A percentile compares a stretch with the other conserved stretches of the same genome.
These are phyloP conservation scores for Trichoderma sp. DNA, from an alignment of 2,329 filamentous ascomycete genomes.

Conservation along the genomic window DNA sequence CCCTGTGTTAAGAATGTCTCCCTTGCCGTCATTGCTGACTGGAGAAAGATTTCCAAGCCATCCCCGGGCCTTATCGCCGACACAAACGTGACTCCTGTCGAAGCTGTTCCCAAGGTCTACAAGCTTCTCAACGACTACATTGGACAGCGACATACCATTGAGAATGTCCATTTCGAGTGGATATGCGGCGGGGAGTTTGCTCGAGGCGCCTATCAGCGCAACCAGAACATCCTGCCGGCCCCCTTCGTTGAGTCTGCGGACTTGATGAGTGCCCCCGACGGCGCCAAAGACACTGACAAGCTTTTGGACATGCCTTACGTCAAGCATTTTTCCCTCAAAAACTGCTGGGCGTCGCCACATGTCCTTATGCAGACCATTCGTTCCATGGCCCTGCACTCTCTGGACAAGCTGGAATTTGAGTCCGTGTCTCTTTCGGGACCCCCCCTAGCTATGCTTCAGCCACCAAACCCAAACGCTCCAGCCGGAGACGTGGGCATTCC, in stretches of 20 bases:
- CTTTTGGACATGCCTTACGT: conserved; percentile 55
- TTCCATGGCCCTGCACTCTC: conserved; percentile 42
- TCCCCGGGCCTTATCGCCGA: conserved; percentile 50
- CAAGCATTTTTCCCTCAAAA: conserved; percentile 59
- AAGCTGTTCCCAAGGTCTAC: conserved; percentile 50
- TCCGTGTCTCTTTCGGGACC: conserved; percentile 61
- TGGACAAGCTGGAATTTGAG: conserved; percentile 57
- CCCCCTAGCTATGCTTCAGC: conserved; percentile 29
- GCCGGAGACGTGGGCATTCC: neutral
- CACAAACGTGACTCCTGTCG: conserved; percentile 46
- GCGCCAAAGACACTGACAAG: conserved; percentile 33
- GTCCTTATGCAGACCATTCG: conserved; percentile 52
- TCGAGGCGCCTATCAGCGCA: conserved; percentile 57
- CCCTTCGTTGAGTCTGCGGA: conserved; percentile 45
- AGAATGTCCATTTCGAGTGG: conserved; percentile 63
- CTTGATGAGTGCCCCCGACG: conserved; percentile 30
- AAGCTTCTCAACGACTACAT: conserved; percentile 51
- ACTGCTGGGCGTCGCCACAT: conserved; percentile 65
- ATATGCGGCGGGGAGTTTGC: conserved; percentile 65
- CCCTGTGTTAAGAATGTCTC: conserved; percentile 52
- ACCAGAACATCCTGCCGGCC: conserved; percentile 59
- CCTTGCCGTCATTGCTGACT: conserved; percentile 62
- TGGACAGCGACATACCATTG: conserved; percentile 47
- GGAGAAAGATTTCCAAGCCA: conserved; percentile 56
- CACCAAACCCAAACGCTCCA: conserved; percentile 15